Evolutionary conservation across 345 rosid genomes (phyloP), one percentile per base, ranked within the genome.

Genomic region (Lumnitzera littorea): DNA sequence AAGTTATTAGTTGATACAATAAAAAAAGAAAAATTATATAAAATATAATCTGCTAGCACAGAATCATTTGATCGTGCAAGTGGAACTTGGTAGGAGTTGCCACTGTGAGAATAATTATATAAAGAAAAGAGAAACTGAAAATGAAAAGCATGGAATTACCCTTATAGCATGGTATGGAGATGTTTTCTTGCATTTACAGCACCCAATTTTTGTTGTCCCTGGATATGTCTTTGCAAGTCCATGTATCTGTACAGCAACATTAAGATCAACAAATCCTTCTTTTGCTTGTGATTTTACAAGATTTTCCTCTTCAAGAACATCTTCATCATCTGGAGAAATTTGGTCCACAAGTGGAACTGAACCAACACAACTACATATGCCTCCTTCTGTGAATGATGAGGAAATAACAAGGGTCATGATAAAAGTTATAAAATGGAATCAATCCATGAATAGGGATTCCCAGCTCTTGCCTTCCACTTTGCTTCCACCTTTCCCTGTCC

Each of bases 401-500:
- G 15, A 52, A 56, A 12, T 63, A 71, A 59, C 62, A 9, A 27
- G 60, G 15, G 48, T 52, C 56, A 66, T 61, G 36, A 20, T 27
- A 52, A 31, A 41, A 47, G 36, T 54, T 58, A 67, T 31, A 63
- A n/a, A 11, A 53, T 65, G 16, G 58, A 57, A 2, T 70, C 24
- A 53, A 16, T 15, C 25, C 56, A 46, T 46, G 57, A 62, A 51
- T 74, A 63, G n/a, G 36, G 13, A 54, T 0, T n/a, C 25, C 53
- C 16, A 20, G 60, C 24, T 54, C 36, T 68, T 71, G 87, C 96
- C 96, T 89, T 76, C 66, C 36, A 72, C 82, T 66, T 76, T 80
- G 77, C 66, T 73, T 73, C 98, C 96, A 64, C 94, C 96, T 73
- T 66, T 89, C 69, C 96, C 96, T 0, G 87, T 87, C 98, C 98